Evolutionary conservation across 768 basidiomycete genomes (phyloP).

Genomic region (Hericium erinaceus): DNA sequence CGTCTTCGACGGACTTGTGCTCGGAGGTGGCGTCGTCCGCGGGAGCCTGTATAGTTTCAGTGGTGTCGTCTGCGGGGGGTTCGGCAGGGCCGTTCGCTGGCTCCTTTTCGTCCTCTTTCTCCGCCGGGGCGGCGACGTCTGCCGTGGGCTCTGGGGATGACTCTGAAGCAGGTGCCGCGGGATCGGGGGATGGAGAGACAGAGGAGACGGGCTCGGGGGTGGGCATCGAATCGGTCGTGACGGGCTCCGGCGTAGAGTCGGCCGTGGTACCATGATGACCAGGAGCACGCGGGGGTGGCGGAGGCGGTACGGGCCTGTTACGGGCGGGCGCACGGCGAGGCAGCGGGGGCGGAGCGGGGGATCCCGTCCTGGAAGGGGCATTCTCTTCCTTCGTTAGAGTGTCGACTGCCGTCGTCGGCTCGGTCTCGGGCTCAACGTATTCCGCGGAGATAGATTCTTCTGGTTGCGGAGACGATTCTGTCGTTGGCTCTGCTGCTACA

Average conservation of each 20-base stretch:
- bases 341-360: constrained; percentile 47
- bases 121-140: not conserved
- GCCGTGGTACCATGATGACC: not conserved
- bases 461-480: not conserved
- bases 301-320: constrained; percentile 22
- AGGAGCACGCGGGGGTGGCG: not conserved
- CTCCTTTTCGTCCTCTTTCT: not conserved
- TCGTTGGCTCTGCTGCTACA: not conserved
- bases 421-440: not conserved
- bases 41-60: too few relatives aligned
- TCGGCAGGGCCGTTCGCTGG: not conserved
- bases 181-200: too few relatives aligned
- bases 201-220: too few relatives aligned
- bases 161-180: too few relatives aligned
- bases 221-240: too few relatives aligned
- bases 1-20: not conserved
- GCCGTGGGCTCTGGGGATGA: not conserved
- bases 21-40: not conserved
- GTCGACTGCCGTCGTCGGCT: not conserved
- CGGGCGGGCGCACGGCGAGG: constrained; percentile 59
- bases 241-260: too few relatives aligned
- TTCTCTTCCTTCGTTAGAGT: not conserved
- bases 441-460: not conserved
- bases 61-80: too few relatives aligned
- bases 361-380: constrained; percentile 16